Percentiles rank a stretch among this genome's conserved stretches.
Conservation (phyloP, 495 filamentous ascomycete species). For the Aspergillus ellipticus region DNA sequence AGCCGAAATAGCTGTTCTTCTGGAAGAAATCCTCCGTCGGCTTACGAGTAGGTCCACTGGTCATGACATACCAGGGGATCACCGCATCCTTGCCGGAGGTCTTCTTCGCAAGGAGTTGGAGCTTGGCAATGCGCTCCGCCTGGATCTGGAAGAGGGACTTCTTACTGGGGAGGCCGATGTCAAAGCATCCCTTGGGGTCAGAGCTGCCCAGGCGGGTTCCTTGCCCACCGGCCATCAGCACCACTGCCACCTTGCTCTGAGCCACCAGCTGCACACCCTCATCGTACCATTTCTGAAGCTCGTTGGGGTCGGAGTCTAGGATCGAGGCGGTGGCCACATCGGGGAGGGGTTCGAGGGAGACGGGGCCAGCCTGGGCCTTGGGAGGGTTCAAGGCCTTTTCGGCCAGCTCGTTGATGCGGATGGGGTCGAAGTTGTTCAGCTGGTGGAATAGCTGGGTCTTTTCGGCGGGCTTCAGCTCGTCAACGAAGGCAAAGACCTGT, state of each 20-base stretch:
- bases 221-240: constrained; percentile 96
- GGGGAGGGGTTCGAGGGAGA: constrained; percentile 81
- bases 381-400: constrained; percentile 78
- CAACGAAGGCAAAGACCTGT: constrained; percentile 89
- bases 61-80: constrained; percentile 99
- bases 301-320: constrained; percentile 77
- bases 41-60: constrained; percentile 88
- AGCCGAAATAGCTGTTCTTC: constrained; percentile 84
- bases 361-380: constrained; percentile 43
- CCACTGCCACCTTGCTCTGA: constrained; percentile 87
- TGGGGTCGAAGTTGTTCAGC: constrained; percentile 73
- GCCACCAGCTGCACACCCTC: constrained; percentile 81
- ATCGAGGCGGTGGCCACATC: constrained; percentile 86
- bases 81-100: constrained; percentile 60
- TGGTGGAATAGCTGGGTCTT: constrained; percentile 80
- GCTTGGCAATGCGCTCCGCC: constrained; percentile 83
- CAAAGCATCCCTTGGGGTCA: constrained; percentile 92
- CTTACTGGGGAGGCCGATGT: constrained; percentile 86
- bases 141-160: constrained; percentile 98
- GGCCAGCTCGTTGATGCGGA: constrained; percentile 77
- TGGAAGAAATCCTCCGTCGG: constrained; percentile 92
- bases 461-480: constrained; percentile 66
- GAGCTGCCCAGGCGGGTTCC: constrained; percentile 93
- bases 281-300: constrained; percentile 81
- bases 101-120: constrained; percentile 80